These are phyloP conservation scores for Ophiobolus disseminans DNA, from an alignment of 2,329 filamentous ascomycete genomes.

Conservation along the genomic window DNA sequence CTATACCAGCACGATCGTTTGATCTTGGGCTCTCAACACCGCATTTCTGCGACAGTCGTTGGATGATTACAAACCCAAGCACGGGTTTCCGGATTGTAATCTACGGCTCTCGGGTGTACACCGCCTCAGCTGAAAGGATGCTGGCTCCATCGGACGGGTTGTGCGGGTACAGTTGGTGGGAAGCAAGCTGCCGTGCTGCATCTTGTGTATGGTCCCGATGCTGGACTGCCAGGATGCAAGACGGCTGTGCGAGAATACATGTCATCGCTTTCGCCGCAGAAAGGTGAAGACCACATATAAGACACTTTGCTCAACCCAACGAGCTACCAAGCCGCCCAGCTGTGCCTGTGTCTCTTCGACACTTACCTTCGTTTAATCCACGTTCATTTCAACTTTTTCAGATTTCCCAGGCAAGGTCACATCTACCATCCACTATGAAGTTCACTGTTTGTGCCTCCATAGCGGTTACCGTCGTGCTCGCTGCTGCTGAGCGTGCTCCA, in stretches of 20 bases:
- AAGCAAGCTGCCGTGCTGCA: constrained; percentile 32
- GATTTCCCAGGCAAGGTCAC: constrained; percentile 1
- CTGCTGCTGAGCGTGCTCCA: constrained; percentile 18
- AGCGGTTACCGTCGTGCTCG: constrained; percentile 14
- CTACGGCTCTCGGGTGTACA: constrained; percentile 1
- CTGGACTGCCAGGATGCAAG: constrained; percentile 11
- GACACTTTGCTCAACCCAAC: background rate
- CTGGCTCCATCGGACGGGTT: background rate
- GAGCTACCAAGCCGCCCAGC: constrained; percentile 6
- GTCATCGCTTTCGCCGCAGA: constrained; percentile 3
- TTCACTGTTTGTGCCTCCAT: constrained; percentile 20
- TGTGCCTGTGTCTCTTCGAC: constrained; percentile 15
- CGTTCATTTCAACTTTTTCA: constrained; percentile 11
- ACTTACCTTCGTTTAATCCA: constrained; percentile 20
- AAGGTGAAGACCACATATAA: constrained; percentile 23
- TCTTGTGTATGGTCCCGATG: constrained; percentile 20
- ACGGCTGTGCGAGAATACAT: constrained; percentile 4
- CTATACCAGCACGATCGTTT: background rate
- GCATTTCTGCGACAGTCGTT: background rate
- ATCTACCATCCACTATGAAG: constrained; percentile 25
- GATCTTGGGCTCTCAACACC: background rate
- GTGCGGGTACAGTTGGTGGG: constrained; percentile 5
- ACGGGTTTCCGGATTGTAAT: background rate
- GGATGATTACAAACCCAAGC: background rate
- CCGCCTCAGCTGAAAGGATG: constrained; percentile 1